phyloP scores from a whole-genome alignment of 1,284 basidiomycete species.

The Melampsora larici-populina region DNA sequence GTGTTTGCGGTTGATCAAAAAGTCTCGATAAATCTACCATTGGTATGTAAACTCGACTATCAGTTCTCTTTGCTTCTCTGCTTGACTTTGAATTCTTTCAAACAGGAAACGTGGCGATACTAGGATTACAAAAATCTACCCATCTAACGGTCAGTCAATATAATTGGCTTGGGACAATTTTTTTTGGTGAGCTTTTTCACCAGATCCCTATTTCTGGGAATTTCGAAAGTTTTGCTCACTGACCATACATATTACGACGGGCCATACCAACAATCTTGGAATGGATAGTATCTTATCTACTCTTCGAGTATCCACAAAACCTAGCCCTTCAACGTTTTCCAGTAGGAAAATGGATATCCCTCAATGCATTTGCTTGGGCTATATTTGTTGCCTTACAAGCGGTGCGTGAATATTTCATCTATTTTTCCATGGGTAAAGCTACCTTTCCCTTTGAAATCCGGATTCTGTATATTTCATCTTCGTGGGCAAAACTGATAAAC shows the following conservation, averaged over 20 bases:
- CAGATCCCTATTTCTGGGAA: not conserved
- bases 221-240: not conserved
- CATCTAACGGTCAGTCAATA: not conserved
- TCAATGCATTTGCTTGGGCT: not conserved
- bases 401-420: not conserved
- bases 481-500: not conserved
- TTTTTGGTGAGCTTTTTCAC: not conserved
- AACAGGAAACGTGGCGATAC: not conserved
- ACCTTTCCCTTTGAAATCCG: not conserved
- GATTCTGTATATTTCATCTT: not conserved
- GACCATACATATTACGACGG: not conserved
- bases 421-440: not conserved
- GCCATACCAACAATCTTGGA: not conserved
- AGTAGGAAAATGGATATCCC: not conserved
- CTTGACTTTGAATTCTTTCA: too few species aligned
- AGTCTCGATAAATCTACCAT: not conserved
- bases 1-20: not conserved
- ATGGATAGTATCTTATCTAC: not conserved
- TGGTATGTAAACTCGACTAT: too few species aligned
- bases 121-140: not conserved
- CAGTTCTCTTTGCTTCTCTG: too few species aligned
- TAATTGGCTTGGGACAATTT: slow-evolving; percentile 1
- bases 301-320: slow-evolving; percentile 10
- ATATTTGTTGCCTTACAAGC: not conserved
- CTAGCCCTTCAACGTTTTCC: not conserved